phyloP scores from a whole-genome alignment of 176 grass and related monocot genomes.

The Lolium multiflorum region DNA sequence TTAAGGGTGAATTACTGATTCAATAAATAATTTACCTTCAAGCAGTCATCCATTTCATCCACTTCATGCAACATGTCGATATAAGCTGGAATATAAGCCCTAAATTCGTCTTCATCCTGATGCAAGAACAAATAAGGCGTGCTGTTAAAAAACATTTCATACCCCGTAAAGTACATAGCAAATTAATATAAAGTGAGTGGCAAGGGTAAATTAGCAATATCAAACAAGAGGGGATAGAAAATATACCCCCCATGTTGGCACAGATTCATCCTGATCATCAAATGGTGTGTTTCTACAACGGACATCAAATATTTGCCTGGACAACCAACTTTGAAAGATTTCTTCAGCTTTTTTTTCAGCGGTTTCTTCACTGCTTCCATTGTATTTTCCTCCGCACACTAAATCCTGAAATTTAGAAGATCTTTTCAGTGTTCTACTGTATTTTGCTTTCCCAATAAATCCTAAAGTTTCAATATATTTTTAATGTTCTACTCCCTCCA shows the following conservation, averaged over 20 bases:
- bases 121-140: background rate
- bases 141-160: conserved; percentile 16
- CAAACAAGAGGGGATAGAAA: background rate
- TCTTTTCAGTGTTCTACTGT: background rate
- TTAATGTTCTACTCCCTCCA: background rate
- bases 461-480: background rate
- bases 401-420: conserved; percentile 24
- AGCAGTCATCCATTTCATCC: background rate
- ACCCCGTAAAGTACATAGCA: background rate
- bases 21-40: conserved; percentile 30
- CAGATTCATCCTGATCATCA: conserved; percentile 15
- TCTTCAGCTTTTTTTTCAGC: background rate
- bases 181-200: background rate
- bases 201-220: background rate
- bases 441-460: background rate
- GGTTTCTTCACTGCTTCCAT: conserved; percentile 1
- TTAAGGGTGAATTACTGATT: background rate
- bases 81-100: conserved; percentile 18
- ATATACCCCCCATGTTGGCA: conserved; percentile 16
- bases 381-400: background rate
- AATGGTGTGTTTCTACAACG: background rate
- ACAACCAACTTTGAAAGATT: conserved; percentile 12
- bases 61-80: background rate
- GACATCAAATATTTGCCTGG: background rate
- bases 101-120: conserved; percentile 37